A percentile compares a stretch with the other conserved stretches of the same genome.
Conservation (phyloP, 2,329 filamentous ascomycete genomes). For the Nectriaceae sp. region DNA sequence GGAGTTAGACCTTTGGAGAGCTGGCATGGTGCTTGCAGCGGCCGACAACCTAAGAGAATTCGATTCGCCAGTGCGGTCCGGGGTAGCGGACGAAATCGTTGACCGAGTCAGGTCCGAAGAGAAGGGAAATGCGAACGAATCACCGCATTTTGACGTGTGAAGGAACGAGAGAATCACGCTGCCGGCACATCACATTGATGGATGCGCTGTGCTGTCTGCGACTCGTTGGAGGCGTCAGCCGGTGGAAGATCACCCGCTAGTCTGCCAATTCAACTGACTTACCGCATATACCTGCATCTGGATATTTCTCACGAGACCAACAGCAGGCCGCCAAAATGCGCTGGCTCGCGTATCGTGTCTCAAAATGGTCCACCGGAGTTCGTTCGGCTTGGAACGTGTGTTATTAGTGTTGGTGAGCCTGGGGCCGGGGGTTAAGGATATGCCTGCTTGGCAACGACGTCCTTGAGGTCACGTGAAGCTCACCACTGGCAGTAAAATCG, state of each 20-base stretch:
- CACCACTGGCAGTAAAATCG: too few relatives aligned
- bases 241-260: neutral
- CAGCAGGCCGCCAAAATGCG: neutral
- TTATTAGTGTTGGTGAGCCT: neutral
- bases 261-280: neutral
- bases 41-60: neutral
- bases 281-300: neutral
- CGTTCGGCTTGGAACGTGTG: neutral
- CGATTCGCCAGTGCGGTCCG: neutral
- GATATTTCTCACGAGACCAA: neutral
- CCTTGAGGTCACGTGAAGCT: too few relatives aligned
- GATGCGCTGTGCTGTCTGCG: neutral
- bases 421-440: too few relatives aligned
- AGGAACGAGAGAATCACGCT: neutral
- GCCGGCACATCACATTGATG: neutral
- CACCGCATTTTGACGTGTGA: neutral
- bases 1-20: conserved; percentile 48
- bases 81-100: neutral
- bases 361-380: neutral
- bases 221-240: neutral
- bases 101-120: neutral
- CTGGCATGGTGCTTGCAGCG: conserved; percentile 37
- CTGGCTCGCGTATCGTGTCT: neutral
- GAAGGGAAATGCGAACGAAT: neutral
- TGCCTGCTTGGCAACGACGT: too few relatives aligned